Base-by-base conservation (phyloP, 305 asterid species). In the Solanum chacoense region DNA sequence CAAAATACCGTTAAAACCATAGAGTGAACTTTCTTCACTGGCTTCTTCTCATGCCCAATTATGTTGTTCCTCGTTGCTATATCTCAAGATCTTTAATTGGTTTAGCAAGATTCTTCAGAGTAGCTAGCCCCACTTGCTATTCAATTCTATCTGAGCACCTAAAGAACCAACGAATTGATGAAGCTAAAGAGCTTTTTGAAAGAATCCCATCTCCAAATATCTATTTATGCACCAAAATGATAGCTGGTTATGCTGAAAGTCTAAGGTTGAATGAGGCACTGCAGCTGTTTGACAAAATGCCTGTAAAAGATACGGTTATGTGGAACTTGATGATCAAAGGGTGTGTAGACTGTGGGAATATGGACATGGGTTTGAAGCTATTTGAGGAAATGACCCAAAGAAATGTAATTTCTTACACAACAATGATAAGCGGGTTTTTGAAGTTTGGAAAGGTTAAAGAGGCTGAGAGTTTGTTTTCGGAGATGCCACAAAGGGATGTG, bases 311-410 rank as follows among this genome's bases (percentile, higher is more conserved):
- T 85, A 32, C 78, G 8, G 96, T 93, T 78, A 90, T 91, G 89
- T 95, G 98, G 98, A 97, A 97, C 88, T 77, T 90, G 89, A 94
- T 97, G 97, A 94, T 97, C 86, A 96, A 95, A 89, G 98, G 97
- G 34, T 96, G 99, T 72, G 90, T 94, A 38, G 90, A 87, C 35
- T 94, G 94, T 88, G 96, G 99, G 29, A 40, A 95, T 81, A 55
- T 93, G 78, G 94, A 91, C 35, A 91, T 92, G 95, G 96, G 95
- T 22, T 71, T 94, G 93, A 93, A 76, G 88, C 89, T 96, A 72
- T 95, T 97, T 59, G 91, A 91, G 35, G 94, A 93, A 92, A 96
- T 97, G 98, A 96, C 96, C 11, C 92, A 93, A 85, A 93, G 92
- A 87, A 97, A 92, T 90, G 98, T 94, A 28, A 83, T 95, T 90